phyloP scores from a whole-genome alignment of 768 basidiomycete genomes.

The Termitomyces sp. region DNA sequence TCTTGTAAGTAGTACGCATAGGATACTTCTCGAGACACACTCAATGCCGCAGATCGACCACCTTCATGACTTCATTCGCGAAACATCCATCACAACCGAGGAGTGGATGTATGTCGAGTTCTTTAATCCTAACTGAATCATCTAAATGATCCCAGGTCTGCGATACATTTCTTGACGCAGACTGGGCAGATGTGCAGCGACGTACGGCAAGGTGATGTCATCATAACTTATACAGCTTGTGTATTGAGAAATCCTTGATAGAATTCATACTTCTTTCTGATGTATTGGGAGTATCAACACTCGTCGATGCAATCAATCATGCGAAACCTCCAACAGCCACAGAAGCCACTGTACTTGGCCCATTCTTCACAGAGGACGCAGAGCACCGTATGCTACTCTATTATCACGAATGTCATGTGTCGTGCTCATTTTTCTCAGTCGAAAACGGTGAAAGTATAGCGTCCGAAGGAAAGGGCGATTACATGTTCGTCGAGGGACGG shows the following conservation, averaged over 20 bases:
- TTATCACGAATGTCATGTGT: background rate
- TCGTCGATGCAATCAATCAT: slow-evolving; percentile 74
- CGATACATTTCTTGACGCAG: slow-evolving; percentile 73
- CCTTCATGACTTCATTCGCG: slow-evolving; percentile 68
- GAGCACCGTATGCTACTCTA: slow-evolving; percentile 46
- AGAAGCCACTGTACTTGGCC: slow-evolving; percentile 74
- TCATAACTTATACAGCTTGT: background rate
- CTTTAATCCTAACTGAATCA: background rate
- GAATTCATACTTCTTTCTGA: slow-evolving; percentile 89
- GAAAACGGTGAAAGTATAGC: slow-evolving; percentile 70
- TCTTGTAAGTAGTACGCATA: slow-evolving; percentile 25
- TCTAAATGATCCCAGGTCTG: slow-evolving; percentile 26
- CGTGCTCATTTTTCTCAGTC: slow-evolving; percentile 35
- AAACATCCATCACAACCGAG: slow-evolving; percentile 72
- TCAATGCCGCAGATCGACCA: slow-evolving; percentile 45
- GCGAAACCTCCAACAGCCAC: slow-evolving; percentile 57
- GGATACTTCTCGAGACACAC: background rate
- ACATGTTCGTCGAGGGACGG: slow-evolving; percentile 75
- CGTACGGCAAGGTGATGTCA: slow-evolving; percentile 45
- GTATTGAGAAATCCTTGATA: slow-evolving; percentile 18
- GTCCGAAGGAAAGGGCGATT: slow-evolving; percentile 82
- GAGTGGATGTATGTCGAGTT: slow-evolving; percentile 70
- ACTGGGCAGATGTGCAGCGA: slow-evolving; percentile 70
- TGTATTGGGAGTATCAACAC: slow-evolving; percentile 67
- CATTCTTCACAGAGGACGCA: slow-evolving; percentile 78